Base-by-base conservation (phyloP, 2,329 filamentous ascomycete genomes). In the Monilinia aucupariae region DNA sequence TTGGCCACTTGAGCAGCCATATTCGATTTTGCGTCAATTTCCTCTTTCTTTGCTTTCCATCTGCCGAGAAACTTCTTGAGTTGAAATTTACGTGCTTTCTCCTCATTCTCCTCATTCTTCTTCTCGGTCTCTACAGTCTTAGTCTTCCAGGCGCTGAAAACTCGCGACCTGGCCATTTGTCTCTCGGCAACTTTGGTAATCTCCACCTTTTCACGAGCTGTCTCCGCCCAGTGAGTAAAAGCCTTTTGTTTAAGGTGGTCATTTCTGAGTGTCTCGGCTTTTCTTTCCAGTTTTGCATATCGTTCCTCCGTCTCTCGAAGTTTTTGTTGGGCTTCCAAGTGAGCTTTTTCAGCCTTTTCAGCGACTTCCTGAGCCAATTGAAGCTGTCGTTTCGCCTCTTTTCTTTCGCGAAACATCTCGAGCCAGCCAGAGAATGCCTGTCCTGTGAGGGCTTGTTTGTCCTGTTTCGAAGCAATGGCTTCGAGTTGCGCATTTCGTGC, bases 71-170 rank as follows among this genome's bases (percentile, higher is more conserved):
- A 85, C 63, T 81, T 84, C 53, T 75, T 78, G 9, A 83, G 68
- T 22, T 81, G 76, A 63, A 85, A 80, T 41, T 80, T 74, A 50
- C 79, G 77, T 13, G 78, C 76, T 68, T 81, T 81, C 49, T 80
- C 69, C 62, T 74, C 71, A 56, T 72, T 73, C 10, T 69, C 67
- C 48, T 68, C 66, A 17, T 78, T 76, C 67, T 81, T 81, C 49
- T 80, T 70, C 62, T 74, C 72, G 54, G 71, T 74, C 17, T 69
- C 68, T 53, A 68, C 67, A 13, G 86, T 87, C 61, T 89, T 84
- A 64, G 85, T 80, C 32, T 82, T 80, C 88, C 88, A 91, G 9
- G 84, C 84, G 64, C 83, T 83, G 74, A 90, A 91, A 65, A 86
- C 87, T 62, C 84, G 83, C 15, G 83, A 84, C 62, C 87, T 81